Percentiles rank a stretch among this genome's conserved stretches.
These are phyloP conservation scores for Mycena capillaripes DNA, from an alignment of 768 basidiomycete genomes.

Conservation along the genomic window DNA sequence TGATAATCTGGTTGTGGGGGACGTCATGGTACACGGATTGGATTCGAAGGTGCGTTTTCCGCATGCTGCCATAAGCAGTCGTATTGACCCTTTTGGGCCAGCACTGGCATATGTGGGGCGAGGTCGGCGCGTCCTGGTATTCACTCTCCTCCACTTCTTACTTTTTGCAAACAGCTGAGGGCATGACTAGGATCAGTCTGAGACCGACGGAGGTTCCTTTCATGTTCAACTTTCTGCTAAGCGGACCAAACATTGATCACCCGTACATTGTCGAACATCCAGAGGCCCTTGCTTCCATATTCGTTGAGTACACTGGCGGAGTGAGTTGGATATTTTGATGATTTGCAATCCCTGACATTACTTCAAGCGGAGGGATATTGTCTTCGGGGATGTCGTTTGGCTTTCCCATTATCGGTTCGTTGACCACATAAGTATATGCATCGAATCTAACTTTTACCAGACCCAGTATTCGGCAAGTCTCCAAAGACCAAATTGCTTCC, in stretches of 20 bases:
- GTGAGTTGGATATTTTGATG: no score
- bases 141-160: background rate
- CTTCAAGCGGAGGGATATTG: conserved; percentile 41
- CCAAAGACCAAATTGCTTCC: background rate
- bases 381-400: conserved; percentile 42
- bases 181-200: conserved; percentile 43
- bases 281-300: conserved; percentile 35
- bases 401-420: conserved; percentile 40
- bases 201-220: conserved; percentile 49
- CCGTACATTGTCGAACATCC: conserved; percentile 32
- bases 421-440: no score
- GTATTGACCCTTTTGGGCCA: conserved; percentile 27
- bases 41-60: conserved; percentile 51
- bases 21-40: conserved; percentile 57
- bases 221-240: conserved; percentile 48
- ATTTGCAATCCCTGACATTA: no score
- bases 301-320: conserved; percentile 36
- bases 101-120: conserved; percentile 66
- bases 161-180: background rate
- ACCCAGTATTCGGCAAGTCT: conserved; percentile 52
- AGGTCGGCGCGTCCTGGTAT: conserved; percentile 50
- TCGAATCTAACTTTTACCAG: conserved; percentile 37
- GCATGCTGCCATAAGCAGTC: background rate
- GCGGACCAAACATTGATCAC: conserved; percentile 43
- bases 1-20: conserved; percentile 44